Conservation (phyloP, 2,329 filamentous ascomycete species). For the Pseudocercospora vitis region DNA sequence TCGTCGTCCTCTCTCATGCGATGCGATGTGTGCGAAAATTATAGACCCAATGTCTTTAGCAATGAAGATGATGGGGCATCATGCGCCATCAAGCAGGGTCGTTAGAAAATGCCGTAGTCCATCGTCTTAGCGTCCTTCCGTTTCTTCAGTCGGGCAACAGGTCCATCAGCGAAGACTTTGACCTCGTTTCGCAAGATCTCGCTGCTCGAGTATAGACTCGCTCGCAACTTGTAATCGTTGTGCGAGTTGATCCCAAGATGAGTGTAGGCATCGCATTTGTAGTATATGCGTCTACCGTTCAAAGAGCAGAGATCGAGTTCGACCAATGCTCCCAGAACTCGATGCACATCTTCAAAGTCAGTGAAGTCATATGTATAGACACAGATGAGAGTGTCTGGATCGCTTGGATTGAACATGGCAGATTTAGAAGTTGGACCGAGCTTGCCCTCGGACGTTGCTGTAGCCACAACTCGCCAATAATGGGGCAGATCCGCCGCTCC, state of each 20-base stretch:
- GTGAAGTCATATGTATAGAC: slow-evolving; percentile 76
- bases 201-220: slow-evolving; percentile 46
- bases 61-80: slow-evolving; percentile 15
- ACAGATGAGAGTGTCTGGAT: slow-evolving; percentile 60
- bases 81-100: slow-evolving; percentile 11
- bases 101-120: slow-evolving; percentile 11
- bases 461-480: slow-evolving; percentile 66
- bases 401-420: slow-evolving; percentile 51
- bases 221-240: slow-evolving; percentile 45
- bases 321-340: slow-evolving; percentile 62
- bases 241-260: slow-evolving; percentile 43
- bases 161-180: slow-evolving; percentile 21
- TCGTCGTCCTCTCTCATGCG: no score
- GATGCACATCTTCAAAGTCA: slow-evolving; percentile 65
- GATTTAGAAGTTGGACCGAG: slow-evolving; percentile 75
- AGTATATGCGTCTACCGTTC: slow-evolving; percentile 62
- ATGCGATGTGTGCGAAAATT: no score
- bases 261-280: slow-evolving; percentile 67
- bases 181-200: slow-evolving; percentile 31
- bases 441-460: slow-evolving; percentile 65
- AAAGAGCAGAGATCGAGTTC: slow-evolving; percentile 59
- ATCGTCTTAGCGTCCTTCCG: slow-evolving; percentile 13
- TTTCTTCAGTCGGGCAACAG: slow-evolving; percentile 21
- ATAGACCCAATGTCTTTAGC: no score
- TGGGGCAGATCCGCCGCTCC: slow-evolving; percentile 55